Percentiles rank a stretch among this genome's conserved stretches.
phyloP scores from a whole-genome alignment of 345 rosid genomes.

The Dipteronia dyeriana region DNA sequence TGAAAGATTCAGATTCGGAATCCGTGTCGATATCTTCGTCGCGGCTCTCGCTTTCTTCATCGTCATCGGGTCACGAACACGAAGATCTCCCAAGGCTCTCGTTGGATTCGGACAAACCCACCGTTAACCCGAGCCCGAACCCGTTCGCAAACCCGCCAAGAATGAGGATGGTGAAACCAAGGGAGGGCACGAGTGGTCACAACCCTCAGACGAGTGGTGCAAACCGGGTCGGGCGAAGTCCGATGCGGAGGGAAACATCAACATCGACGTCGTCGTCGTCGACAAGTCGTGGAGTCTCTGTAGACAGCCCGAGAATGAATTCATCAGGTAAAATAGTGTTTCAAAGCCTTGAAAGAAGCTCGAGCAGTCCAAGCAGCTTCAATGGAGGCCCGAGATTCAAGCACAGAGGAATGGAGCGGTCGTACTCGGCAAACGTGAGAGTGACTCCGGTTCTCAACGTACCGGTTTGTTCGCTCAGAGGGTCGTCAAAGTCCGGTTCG shows the following conservation, averaged over 20 bases:
- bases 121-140: slow-evolving; percentile 34
- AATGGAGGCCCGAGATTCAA: slow-evolving; percentile 82
- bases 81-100: slow-evolving; percentile 84
- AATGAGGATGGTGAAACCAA: slow-evolving; percentile 67
- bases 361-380: slow-evolving; percentile 95
- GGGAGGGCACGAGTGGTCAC: slow-evolving; percentile 30
- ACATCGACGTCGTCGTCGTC: slow-evolving; percentile 30
- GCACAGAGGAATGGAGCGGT: slow-evolving; percentile 87
- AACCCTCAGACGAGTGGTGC: slow-evolving; percentile 18
- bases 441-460: slow-evolving; percentile 72
- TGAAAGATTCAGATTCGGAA: slow-evolving; percentile 66
- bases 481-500: slow-evolving; percentile 56
- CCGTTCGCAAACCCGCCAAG: slow-evolving; percentile 64
- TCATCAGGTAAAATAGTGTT: slow-evolving; percentile 94
- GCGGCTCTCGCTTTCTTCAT: slow-evolving; percentile 80
- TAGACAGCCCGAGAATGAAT: slow-evolving; percentile 90
- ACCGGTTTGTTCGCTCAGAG: slow-evolving; percentile 62
- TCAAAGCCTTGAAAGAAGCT: slow-evolving; percentile 88
- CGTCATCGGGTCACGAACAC: slow-evolving; percentile 87
- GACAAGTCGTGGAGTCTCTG: slow-evolving; percentile 64
- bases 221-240: slow-evolving; percentile 57
- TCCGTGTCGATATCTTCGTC: slow-evolving; percentile 75
- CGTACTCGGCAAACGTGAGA: slow-evolving; percentile 80
- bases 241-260: slow-evolving; percentile 46
- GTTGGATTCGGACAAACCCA: slow-evolving; percentile 76